phyloP scores from a whole-genome alignment of 768 basidiomycete genomes.

The Tricholoma terreum region DNA sequence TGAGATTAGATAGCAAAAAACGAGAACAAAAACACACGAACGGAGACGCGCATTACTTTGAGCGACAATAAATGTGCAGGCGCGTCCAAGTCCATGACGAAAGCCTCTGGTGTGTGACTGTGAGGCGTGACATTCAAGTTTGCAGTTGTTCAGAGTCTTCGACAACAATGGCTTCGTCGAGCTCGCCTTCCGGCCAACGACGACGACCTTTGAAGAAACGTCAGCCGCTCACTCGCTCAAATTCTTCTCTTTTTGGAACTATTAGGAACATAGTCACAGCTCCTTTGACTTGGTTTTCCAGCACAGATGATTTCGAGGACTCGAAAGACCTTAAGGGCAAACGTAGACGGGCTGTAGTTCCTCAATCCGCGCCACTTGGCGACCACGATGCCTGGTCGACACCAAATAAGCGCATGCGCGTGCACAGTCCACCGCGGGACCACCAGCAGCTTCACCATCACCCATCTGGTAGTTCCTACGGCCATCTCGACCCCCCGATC shows the following conservation, averaged over 20 bases:
- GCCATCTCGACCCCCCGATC: constrained; percentile 56
- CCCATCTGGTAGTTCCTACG: constrained; percentile 18
- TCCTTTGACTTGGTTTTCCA: constrained; percentile 55
- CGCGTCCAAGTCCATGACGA: constrained; percentile 42
- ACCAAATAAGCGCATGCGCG: constrained; percentile 51
- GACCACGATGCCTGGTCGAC: constrained; percentile 32
- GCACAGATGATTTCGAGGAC: constrained; percentile 47
- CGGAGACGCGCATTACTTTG: constrained; percentile 87
- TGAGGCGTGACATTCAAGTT: constrained; percentile 11
- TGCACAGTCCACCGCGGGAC: constrained; percentile 46
- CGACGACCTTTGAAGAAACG: constrained; percentile 26
- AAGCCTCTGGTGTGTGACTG: constrained; percentile 11
- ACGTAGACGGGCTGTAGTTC: constrained; percentile 44
- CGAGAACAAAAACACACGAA: constrained; percentile 38
- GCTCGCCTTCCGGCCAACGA: constrained; percentile 26
- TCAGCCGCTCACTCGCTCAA: constrained; percentile 45
- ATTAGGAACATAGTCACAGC: constrained; percentile 67
- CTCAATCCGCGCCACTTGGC: constrained; percentile 26
- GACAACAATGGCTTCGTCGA: constrained; percentile 34
- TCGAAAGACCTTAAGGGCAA: constrained; percentile 51
- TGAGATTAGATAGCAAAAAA: background rate
- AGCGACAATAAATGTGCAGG: constrained; percentile 68
- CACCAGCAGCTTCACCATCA: constrained; percentile 22
- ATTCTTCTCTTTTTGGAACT: constrained; percentile 56
- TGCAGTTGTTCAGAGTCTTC: constrained; percentile 29